Evolutionary conservation across 441 rosid genomes (phyloP), one percentile per base, ranked within the genome.

Genomic region (Mallotus repandus): DNA sequence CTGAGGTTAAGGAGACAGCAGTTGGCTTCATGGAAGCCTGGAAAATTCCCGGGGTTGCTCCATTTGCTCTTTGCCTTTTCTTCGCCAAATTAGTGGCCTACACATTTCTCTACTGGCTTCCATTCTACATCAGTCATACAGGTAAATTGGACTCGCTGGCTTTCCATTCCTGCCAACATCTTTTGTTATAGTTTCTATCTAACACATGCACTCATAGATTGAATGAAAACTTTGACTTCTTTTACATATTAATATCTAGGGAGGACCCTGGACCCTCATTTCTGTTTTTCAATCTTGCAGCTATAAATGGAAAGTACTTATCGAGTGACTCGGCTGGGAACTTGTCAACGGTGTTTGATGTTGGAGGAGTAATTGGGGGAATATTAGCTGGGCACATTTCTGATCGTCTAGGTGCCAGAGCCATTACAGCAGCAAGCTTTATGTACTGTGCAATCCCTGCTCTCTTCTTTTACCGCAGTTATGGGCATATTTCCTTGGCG

Each of bases 81-180:
- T 95, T 95, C 59, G 85, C 98, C 72, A 95, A 95, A 70, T 82
- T 95, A 86, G 99, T 95, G 63, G 98, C 98, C 48, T 95, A 95
- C 84, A 93, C 99, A 32, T 95, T 95, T 78, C 98, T 95, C 66
- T 95, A 91, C 72, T 95, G 99, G 97, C 96, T 95, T 19, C 99
- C 99, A n/a, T 96, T 88, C 84, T 95, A 95, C 86, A 82, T 95
- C 60, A 87, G 96, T 76, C 97, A 91, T 73, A 95, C 99, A 77
- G 99, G 98, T 94, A 84, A 49, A 55, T 63, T 75, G 43, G 22
- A 43, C 54, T 15, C 4, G 2, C 50, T 35, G n/a, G 21, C 16
- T 29, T 73, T 19, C 46, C 53, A 7, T 29, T 29, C n/a, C 16
- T 61, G 65, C 8, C 32, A 3, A 13, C 41, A 38, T 38, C 41